A percentile compares a stretch with the other conserved stretches of the same genome.
Evolutionary conservation across 192 early-diverging fungal genomes (phyloP).

Genomic region (Globomyces pollinis-pini): DNA sequence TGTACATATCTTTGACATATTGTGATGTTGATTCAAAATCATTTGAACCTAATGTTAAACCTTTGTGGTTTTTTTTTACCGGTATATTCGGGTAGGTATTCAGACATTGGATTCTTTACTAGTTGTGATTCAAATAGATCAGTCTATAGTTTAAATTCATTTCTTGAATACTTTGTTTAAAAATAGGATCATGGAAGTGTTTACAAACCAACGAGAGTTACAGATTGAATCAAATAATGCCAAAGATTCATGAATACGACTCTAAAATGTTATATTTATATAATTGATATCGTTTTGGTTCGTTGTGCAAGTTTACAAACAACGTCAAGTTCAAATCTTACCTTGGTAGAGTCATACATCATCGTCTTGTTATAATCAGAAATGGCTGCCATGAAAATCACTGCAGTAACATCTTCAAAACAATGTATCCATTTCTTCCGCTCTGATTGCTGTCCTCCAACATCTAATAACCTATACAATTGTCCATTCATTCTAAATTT

Average conservation of each 20-base stretch:
- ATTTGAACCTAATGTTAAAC: slow-evolving; percentile 27
- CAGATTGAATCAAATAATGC: slow-evolving; percentile 97
- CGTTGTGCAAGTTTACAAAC: background rate
- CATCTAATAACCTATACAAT: slow-evolving; percentile 59
- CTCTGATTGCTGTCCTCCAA: slow-evolving; percentile 64
- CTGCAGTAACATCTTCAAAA: slow-evolving; percentile 61
- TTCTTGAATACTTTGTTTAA: no score
- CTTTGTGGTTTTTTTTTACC: slow-evolving; percentile 20
- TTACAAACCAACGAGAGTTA: slow-evolving; percentile 93
- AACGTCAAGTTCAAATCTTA: background rate
- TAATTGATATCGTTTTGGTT: no score
- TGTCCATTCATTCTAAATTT: slow-evolving; percentile 51
- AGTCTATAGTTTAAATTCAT: no score
- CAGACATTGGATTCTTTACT: slow-evolving; percentile 65
- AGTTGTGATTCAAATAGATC: slow-evolving; percentile 92
- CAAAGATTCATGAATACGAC: slow-evolving; percentile 93
- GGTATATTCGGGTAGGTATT: slow-evolving; percentile 84
- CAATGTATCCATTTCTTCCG: slow-evolving; percentile 66
- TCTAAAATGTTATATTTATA: slow-evolving; percentile 35
- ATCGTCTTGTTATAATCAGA: slow-evolving; percentile 64
- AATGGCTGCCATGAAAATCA: slow-evolving; percentile 65
- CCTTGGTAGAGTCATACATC: no score
- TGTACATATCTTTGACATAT: no score
- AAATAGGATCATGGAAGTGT: slow-evolving; percentile 96
- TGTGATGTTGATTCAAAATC: slow-evolving; percentile 35